Evolutionary conservation across 352 stramenopile species (phyloP), one percentile per base, ranked within the genome.

Genomic region (Pythium oligandrum): DNA sequence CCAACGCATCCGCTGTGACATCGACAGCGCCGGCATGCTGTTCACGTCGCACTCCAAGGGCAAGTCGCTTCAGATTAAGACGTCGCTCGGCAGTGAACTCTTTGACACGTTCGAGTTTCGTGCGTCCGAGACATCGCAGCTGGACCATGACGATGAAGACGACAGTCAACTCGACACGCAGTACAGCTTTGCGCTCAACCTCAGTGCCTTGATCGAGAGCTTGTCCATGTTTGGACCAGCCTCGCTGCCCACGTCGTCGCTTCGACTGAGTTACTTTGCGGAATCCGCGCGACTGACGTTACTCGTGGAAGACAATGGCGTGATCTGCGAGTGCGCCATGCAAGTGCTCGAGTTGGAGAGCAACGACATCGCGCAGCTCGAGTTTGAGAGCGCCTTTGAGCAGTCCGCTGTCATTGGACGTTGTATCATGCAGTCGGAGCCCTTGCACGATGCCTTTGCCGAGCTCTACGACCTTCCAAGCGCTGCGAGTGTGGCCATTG

Each of bases 51-150:
- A 92, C 48, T 92, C 83, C n/a, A 86, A 83, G 47, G 81, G 84
- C 46, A 94, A 94, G 55, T 90, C 81, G 55, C 69, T 94, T 32
- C 84, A 94, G 75, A 75, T 94, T 64, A 94, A 92, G 71, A 90
- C 84, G 32, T 89, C 79, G 7, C 73, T 92, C 6, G 66, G 72
- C 7, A 65, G 59, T n/a, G 79, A 91, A 55, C 57, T 94, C 4
- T 94, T 94, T 52, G 81, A 91, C 44, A 68, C 65, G 35, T 94
- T 76, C 68, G 49, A 69, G 45, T 76, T 92, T 7, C 50, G 61
- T 2, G 35, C 42, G 9, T 8, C 40, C 4, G 56, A 47, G 10
- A 32, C 45, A 51, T 17, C 40, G 10, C n/a, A 48, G 48, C 43
- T n/a, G 5, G 59, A 59, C 3, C 7, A 62, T 4, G 46, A 63